phyloP scores from a whole-genome alignment of 2,329 filamentous ascomycete genomes.

The Trichophyton schoenleinii region DNA sequence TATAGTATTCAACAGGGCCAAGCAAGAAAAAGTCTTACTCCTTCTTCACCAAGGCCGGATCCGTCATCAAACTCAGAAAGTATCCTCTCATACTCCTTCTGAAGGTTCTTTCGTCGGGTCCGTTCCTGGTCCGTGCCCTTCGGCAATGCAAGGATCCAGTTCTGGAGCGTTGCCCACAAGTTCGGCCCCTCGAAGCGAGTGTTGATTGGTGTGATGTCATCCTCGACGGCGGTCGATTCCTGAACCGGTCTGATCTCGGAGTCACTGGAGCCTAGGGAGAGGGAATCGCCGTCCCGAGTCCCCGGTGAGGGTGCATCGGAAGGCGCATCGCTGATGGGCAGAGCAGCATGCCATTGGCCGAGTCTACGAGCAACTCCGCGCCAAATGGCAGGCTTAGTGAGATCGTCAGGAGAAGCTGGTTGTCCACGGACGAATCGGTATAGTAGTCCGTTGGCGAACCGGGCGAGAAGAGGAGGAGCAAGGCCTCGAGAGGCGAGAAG shows the following conservation, averaged over 20 bases:
- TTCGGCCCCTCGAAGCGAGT: conserved; percentile 66
- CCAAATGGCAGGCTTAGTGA: conserved; percentile 64
- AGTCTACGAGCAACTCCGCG: conserved; percentile 70
- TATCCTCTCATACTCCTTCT: conserved; percentile 60
- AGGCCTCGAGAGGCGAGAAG: conserved; percentile 71
- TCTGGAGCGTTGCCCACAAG: conserved; percentile 89
- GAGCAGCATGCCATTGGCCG: conserved; percentile 79
- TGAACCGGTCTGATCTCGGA: conserved; percentile 8
- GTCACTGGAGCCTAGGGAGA: conserved; percentile 43
- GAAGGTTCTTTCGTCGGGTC: conserved; percentile 53
- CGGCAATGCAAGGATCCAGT: conserved; percentile 83
- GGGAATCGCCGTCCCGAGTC: conserved; percentile 14
- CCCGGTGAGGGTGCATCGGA: conserved; percentile 14
- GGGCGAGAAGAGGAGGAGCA: conserved; percentile 74
- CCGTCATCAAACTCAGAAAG: conserved; percentile 61
- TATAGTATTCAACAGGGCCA: background rate
- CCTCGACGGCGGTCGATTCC: conserved; percentile 16
- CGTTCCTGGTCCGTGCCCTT: conserved; percentile 56
- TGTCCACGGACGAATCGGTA: conserved; percentile 80
- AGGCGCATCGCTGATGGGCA: conserved; percentile 42
- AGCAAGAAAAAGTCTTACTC: conserved; percentile 36
- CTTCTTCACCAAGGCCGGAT: conserved; percentile 61
- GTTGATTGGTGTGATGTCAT: conserved; percentile 33
- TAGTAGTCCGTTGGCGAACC: conserved; percentile 91
- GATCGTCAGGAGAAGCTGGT: conserved; percentile 66